Percentiles rank a stretch among this genome's conserved stretches.
Conservation (phyloP, 2,329 filamentous ascomycete species). For the Cladosporium colombiae region DNA sequence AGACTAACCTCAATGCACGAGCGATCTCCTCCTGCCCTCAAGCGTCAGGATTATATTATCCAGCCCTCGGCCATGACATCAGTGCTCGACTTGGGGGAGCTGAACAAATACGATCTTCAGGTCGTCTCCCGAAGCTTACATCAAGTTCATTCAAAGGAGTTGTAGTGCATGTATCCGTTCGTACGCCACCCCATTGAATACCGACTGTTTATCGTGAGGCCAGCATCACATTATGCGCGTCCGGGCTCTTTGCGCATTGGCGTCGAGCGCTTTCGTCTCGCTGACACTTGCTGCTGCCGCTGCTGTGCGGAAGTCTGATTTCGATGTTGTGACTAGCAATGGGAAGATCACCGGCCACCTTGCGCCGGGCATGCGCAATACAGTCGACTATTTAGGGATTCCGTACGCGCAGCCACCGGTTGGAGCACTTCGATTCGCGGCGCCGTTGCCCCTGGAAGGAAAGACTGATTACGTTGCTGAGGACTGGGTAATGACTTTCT, state of each 20-base stretch:
- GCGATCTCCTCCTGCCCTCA: neutral
- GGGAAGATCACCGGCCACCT: slow-evolving; percentile 12
- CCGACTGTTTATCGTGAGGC: neutral
- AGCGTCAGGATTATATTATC: neutral
- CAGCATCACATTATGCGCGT: neutral
- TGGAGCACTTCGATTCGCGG: slow-evolving; percentile 15
- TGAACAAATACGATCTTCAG: neutral
- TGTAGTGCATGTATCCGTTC: neutral
- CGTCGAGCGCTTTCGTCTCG: neutral
- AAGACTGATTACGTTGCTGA: neutral
- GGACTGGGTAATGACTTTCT: slow-evolving; percentile 7
- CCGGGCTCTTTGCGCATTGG: neutral
- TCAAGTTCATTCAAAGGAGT: too few species aligned
- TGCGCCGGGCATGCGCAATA: slow-evolving; percentile 3
- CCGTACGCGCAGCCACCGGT: slow-evolving; percentile 22
- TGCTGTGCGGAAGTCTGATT: neutral
- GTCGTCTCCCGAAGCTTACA: neutral
- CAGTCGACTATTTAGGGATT: slow-evolving; percentile 20
- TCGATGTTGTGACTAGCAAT: slow-evolving; percentile 14
- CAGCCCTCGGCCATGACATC: neutral
- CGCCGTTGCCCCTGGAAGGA: neutral
- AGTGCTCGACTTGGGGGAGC: neutral
- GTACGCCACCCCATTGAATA: neutral
- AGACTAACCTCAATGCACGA: neutral
- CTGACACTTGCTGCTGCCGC: neutral